Base-by-base conservation (phyloP, 495 filamentous ascomycete species). In the Articulospora tetracladia region DNA sequence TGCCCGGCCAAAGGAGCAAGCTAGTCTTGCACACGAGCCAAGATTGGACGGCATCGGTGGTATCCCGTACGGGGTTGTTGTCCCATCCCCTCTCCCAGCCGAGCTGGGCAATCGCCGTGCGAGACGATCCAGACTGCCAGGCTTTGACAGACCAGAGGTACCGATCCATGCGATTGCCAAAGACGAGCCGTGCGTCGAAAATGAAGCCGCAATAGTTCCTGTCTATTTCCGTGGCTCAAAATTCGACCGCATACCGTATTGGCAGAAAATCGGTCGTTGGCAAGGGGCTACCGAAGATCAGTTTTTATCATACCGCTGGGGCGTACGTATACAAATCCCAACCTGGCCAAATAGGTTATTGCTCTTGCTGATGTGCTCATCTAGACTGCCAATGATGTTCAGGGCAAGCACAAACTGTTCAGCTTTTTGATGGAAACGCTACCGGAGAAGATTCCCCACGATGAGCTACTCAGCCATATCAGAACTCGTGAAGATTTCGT, bases 401-500 rank as follows among this genome's bases (percentile, higher is more conserved):
- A 77, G 50, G 70, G 68, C 3, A 62, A 63, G 11, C 39, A 54
- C 19, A 72, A 76, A 59, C 73, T 82, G 24, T 41, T 64, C 36
- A 66, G 61, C 20, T 81, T 82, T 47, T 70, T 85, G 17, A 25
- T 70, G 10, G 69, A 66, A 8, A 69, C 74, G 1, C 68, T 85
- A 4, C 82, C 82, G 0, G 66, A 76, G 0, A 67, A 61, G 20
- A 66, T 85, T 17, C 78, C 79, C 22, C 57, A 65, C 0, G 65
- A 68, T 27, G 57, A 70, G 20, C 46, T 54, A 0, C 51, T 70
- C 13, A 57, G 49, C 2, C 67, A 70, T 55, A 71, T 74, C 59
- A 73, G 73, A 53, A 79, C 74, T 24, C 72, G 73, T 15, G 73
- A 79, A 7, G 71, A 79, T 47, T 79, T 83, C 61, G 73, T 84